Base-by-base conservation (phyloP, 2,329 filamentous ascomycete species). In the Pseudogymnoascus sp. region DNA sequence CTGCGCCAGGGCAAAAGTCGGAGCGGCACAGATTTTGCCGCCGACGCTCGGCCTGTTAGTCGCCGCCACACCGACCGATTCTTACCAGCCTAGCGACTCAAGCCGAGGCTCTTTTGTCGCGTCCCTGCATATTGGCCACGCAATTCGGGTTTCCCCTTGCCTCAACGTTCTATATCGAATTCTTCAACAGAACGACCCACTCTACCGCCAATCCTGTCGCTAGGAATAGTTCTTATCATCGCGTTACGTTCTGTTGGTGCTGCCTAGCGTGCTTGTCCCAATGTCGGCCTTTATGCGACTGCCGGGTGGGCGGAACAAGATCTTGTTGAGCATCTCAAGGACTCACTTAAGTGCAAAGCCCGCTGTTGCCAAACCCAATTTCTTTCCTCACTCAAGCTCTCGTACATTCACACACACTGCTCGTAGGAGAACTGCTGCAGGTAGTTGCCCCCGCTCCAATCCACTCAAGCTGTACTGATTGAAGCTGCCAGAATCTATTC, bases 401-500 rank as follows among this genome's bases (percentile, higher is more conserved):
- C 51, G 51, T 34, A 57, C 51, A 34, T 57, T 57, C 28, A 34
- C 51, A 57, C 34, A 57, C 28, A 57, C 51, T 21, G 16, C 16
- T 0, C 3, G 3, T 21, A 57, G 51, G n/a, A 57, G 16, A 57
- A 34, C 28, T 57, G 28, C 51, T 19, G 3, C 51, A 21, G 51
- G 51, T 57, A 34, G 4, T 16, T 54, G 8, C 8, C 48, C 13
- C 48, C 10, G 11, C 48, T 10, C n/a, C 10, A 6, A 31, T 54
- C 8, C 16, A 10, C 48, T 19, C 25, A 6, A 16, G 25, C 48
- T 16, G 45, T 31, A 54, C 48, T 54, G 25, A 54, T 13, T 54
- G 14, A 19, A 31, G 25, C 10, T 51, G 31, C 31, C 19, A 67
- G 64, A 61, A 36, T 37, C 54, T 23, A 28, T 45, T 16, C 66